Conservation (phyloP, 495 filamentous ascomycete genomes). For the Echria macrotheca region DNA sequence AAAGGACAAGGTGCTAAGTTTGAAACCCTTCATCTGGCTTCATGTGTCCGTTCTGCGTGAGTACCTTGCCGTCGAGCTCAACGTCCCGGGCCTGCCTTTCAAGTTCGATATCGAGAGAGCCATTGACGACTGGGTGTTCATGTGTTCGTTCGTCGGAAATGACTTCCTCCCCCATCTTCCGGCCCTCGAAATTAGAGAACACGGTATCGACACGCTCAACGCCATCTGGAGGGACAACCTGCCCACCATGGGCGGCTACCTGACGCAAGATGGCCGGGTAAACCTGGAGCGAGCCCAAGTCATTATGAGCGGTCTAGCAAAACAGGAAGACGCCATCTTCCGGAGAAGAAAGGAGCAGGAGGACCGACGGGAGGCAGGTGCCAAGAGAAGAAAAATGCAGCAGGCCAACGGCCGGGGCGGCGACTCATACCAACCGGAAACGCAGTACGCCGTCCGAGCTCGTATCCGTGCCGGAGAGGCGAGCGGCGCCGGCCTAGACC, state of each 20-base stretch:
- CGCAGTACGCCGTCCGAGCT: slow-evolving; percentile 6
- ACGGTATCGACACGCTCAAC: slow-evolving; percentile 93
- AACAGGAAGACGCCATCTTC: slow-evolving; percentile 95
- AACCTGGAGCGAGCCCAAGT: slow-evolving; percentile 80
- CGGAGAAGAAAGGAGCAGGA: slow-evolving; percentile 73
- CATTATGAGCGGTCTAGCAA: slow-evolving; percentile 83
- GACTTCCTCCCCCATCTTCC: slow-evolving; percentile 97
- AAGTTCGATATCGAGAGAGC: slow-evolving; percentile 88
- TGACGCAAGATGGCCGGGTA: slow-evolving; percentile 91
- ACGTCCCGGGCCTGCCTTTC: slow-evolving; percentile 68
- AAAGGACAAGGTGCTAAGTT: slow-evolving; percentile 60
- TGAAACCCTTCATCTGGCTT: slow-evolving; percentile 97
- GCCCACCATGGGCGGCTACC: slow-evolving; percentile 84
- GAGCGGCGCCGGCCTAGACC: slow-evolving; percentile 14
- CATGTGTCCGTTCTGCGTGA: slow-evolving; percentile 88
- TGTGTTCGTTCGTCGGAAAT: slow-evolving; percentile 99
- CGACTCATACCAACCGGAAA: slow-evolving; percentile 25
- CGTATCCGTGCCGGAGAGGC: slow-evolving; percentile 4
- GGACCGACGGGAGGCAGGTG: slow-evolving; percentile 69
- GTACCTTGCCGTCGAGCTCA: slow-evolving; percentile 85
- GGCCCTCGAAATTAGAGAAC: slow-evolving; percentile 92
- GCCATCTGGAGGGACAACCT: slow-evolving; percentile 95
- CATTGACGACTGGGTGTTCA: slow-evolving; percentile 99
- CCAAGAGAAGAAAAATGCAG: slow-evolving; percentile 69
- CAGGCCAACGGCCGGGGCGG: slow-evolving; percentile 26